Base-by-base conservation (phyloP, 306 rosid genomes). In the Corylus avellana region DNA sequence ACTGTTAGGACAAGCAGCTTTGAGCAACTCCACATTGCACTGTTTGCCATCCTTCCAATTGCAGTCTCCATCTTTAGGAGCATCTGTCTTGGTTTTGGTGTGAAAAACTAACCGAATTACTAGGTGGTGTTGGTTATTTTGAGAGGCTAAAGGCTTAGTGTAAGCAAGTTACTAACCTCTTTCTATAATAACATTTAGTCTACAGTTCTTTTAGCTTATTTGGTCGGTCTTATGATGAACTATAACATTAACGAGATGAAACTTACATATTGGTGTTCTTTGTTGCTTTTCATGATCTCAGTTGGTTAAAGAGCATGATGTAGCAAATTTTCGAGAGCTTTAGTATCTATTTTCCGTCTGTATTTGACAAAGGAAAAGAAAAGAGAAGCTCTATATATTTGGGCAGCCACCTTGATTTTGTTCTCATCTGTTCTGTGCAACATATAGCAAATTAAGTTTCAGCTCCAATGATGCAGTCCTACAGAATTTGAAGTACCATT, bases 21-120 rank as follows among this genome's bases (percentile, higher is more conserved):
- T 0, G 73, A 83, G 16, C 78, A 83, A 54, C 67, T 83, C 44
- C 83, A 69, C 61, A 70, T 56, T 49, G 83, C 77, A 22, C 51
- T 83, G 63, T 70, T 47, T 59, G 77, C 77, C 50, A 69, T 83
- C 76, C 80, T 83, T 74, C 70, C 82, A 56, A 25, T 82, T 51
- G 76, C 75, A 47, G 54, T 27, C 66, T 59, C 80, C 56, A 64
- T 78, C 74, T 58, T 78, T 58, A 51, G 79, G 70, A 74, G 63
- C 27, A 47, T 74, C 44, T 39, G 50, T 55, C 51, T 74, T 1
- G 29, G 67, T 70, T 67, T 77, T 47, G 55, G 67, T 57, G 68
- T 48, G 12, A 57, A 58, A 42, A 74, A 35, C 73, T 58, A 63
- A 8, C 25, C 39, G 18, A 2, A 56, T 10, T 37, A 37, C 16